phyloP scores from a whole-genome alignment of 1,284 basidiomycete genomes.

The Heterobasidion parviporum region DNA sequence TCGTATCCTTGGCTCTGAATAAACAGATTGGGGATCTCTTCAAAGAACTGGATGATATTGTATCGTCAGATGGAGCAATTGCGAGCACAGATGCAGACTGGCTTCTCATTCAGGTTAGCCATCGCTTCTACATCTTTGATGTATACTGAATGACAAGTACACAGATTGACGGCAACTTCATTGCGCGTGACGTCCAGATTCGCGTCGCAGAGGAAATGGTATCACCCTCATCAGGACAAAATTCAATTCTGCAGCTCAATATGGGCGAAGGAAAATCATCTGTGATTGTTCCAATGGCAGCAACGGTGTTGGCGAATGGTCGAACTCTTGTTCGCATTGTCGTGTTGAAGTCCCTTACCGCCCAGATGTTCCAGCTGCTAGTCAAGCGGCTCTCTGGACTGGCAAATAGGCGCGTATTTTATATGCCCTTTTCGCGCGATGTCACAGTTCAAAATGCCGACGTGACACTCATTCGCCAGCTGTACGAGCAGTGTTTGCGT shows the following conservation, averaged over 20 bases:
- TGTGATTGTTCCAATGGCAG: constrained; percentile 40
- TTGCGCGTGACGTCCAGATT: constrained; percentile 31
- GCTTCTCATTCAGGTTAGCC: constrained; percentile 25
- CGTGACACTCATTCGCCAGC: constrained; percentile 15
- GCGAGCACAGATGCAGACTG: constrained; percentile 27
- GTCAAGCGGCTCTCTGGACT: constrained; percentile 34
- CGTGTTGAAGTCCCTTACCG: constrained; percentile 33
- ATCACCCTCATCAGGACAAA: constrained; percentile 24
- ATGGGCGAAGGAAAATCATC: constrained; percentile 56
- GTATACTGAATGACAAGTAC: neutral
- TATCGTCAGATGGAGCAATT: neutral
- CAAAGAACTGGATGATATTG: neutral
- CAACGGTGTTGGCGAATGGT: constrained; percentile 31
- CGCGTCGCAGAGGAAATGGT: constrained; percentile 40
- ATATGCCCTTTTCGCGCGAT: constrained; percentile 39
- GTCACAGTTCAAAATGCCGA: constrained; percentile 15
- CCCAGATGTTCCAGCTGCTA: constrained; percentile 42
- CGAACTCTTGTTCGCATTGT: constrained; percentile 35
- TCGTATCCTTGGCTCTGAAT: constrained; percentile 13
- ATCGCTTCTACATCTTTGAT: neutral
- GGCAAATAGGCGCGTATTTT: constrained; percentile 36
- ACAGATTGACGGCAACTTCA: constrained; percentile 36
- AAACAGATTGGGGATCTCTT: constrained; percentile 20
- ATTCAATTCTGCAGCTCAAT: constrained; percentile 40
- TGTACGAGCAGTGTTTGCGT: constrained; percentile 30